Percentiles rank a stretch among this genome's conserved stretches.
Evolutionary conservation across 2,329 filamentous ascomycete species (phyloP).

Genomic region (Cordyceps javanica): DNA sequence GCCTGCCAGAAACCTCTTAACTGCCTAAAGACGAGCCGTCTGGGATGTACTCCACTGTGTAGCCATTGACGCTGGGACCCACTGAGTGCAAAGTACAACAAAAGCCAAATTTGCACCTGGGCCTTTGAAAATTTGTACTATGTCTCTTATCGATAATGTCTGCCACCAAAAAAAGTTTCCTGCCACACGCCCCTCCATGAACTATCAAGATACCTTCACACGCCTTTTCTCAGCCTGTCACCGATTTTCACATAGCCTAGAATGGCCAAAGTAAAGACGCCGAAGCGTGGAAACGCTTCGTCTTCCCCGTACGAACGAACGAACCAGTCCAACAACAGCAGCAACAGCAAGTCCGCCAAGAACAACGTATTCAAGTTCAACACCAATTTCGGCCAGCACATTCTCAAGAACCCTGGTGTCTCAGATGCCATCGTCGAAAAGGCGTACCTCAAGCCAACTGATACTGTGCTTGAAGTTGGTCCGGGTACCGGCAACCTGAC

Average conservation of each 20-base stretch:
- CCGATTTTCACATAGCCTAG: background rate
- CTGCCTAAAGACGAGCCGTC: background rate
- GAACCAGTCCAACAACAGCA: slow-evolving; percentile 16
- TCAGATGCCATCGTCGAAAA: slow-evolving; percentile 67
- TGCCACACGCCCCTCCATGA: slow-evolving; percentile 15
- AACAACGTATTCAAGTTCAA: slow-evolving; percentile 98
- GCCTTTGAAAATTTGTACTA: background rate
- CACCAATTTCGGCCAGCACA: slow-evolving; percentile 79
- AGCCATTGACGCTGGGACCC: background rate
- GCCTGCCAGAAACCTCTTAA: background rate
- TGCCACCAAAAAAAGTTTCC: slow-evolving; percentile 21
- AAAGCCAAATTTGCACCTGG: background rate
- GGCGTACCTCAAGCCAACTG: slow-evolving; percentile 82
- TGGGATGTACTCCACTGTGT: background rate
- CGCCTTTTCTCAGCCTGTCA: background rate
- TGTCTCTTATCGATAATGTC: slow-evolving; percentile 20
- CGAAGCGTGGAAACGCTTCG: slow-evolving; percentile 46
- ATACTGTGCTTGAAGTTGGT: slow-evolving; percentile 85
- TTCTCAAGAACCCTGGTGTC: slow-evolving; percentile 86
- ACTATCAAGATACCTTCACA: slow-evolving; percentile 7
- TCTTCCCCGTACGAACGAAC: slow-evolving; percentile 38
- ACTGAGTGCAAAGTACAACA: background rate
- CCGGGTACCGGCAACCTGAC: slow-evolving; percentile 88
- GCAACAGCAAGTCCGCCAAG: slow-evolving; percentile 27
- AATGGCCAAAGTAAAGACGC: slow-evolving; percentile 49